Conservation (phyloP, 805 yeast genomes). For the Candida rishiriensis region DNA sequence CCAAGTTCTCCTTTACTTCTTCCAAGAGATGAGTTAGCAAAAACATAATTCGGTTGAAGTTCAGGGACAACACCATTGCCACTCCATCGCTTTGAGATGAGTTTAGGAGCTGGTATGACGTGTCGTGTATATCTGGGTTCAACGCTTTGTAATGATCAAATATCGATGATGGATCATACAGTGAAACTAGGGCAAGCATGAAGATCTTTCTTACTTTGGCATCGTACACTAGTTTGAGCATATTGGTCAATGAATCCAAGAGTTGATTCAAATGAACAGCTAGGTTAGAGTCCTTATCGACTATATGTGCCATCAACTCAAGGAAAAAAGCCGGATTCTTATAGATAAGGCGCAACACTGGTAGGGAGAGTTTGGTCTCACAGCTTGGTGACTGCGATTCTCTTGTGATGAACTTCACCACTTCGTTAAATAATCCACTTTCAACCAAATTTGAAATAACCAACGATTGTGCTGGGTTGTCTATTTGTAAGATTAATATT, state of each 20-base stretch:
- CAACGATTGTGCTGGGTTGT: slow-evolving; percentile 14
- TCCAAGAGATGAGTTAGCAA: slow-evolving; percentile 48
- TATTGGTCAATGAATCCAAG: slow-evolving; percentile 23
- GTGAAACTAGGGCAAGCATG: slow-evolving; percentile 25
- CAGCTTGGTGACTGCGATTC: slow-evolving; percentile 40
- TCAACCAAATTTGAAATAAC: slow-evolving; percentile 29
- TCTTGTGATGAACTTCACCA: slow-evolving; percentile 38
- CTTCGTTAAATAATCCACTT: slow-evolving; percentile 42
- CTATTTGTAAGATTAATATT: slow-evolving; percentile 36
- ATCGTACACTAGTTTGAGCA: slow-evolving; percentile 53
- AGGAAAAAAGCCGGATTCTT: slow-evolving; percentile 33
- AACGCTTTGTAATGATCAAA: slow-evolving; percentile 9
- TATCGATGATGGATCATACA: slow-evolving; percentile 20
- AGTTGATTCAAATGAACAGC: slow-evolving; percentile 13
- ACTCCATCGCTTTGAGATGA: slow-evolving; percentile 17
- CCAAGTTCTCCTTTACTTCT: slow-evolving; percentile 59
- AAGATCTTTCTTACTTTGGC: slow-evolving; percentile 65
- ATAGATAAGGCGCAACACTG: slow-evolving; percentile 37
- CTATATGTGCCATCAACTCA: slow-evolving; percentile 29
- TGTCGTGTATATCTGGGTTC: slow-evolving; percentile 15
- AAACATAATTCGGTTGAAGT: slow-evolving; percentile 26
- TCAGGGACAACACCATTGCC: slow-evolving; percentile 17
- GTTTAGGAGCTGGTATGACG: slow-evolving; percentile 25
- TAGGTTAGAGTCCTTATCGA: slow-evolving; percentile 21
- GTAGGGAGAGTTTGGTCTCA: slow-evolving; percentile 35